These are phyloP conservation scores for Candida sonorensis DNA, from an alignment of 805 yeast species.

Conservation along the genomic window DNA sequence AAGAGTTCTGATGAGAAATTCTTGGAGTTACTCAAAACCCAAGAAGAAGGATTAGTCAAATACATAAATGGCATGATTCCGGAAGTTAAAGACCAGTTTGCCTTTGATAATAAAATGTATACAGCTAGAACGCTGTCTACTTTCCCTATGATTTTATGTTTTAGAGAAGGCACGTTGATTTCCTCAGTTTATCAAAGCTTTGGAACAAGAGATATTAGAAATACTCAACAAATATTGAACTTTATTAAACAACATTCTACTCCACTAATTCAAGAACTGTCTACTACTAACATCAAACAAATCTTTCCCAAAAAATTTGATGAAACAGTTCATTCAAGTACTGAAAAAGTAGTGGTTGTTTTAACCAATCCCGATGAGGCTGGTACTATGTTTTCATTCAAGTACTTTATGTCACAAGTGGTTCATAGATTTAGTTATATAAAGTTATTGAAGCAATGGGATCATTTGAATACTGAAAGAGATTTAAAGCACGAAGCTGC, in stretches of 20 bases:
- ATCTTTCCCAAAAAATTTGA: conserved; percentile 30
- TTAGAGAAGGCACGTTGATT: conserved; percentile 49
- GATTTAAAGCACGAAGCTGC: conserved; percentile 37
- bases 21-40: conserved; percentile 33
- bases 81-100: conserved; percentile 11
- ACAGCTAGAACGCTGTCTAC: conserved; percentile 48
- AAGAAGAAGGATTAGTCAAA: conserved; percentile 33
- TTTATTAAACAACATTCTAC: conserved; percentile 44
- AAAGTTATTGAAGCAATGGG: conserved; percentile 31
- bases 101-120: conserved; percentile 39
- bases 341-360: conserved; percentile 42
- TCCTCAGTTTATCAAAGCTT: conserved; percentile 52
- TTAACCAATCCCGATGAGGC: conserved; percentile 38
- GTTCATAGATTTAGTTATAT: conserved; percentile 39
- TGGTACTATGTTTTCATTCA: conserved; percentile 12
- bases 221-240: conserved; percentile 35
- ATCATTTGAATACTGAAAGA: conserved; percentile 24
- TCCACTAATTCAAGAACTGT: conserved; percentile 50
- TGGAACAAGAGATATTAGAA: conserved; percentile 58
- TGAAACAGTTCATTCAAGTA: conserved; percentile 19
- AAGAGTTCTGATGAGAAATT: conserved; percentile 40
- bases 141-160: conserved; percentile 54
- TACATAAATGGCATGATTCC: conserved; percentile 35
- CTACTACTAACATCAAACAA: conserved; percentile 27
- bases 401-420: conserved; percentile 29